Evolutionary conservation across 164 flowering plant genomes (phyloP), one percentile per base, ranked within the genome.

Genomic region (Sextonia rubra): DNA sequence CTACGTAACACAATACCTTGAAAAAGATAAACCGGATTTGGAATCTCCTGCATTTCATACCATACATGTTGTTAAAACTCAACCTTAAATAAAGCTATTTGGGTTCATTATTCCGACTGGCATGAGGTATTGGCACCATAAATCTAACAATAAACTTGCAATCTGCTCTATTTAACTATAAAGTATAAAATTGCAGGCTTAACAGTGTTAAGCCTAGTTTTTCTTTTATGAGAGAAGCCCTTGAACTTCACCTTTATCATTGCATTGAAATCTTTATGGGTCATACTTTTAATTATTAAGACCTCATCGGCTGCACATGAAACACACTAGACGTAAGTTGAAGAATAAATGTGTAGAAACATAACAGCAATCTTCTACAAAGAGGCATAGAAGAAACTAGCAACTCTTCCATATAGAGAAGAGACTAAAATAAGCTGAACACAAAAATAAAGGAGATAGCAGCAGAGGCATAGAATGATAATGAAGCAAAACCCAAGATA

Each of bases 21-120:
- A 82, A 96, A 93, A 65, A 96, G 97, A 81, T 96, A 96, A 69
- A 96, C 99, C 56, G 99, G 98, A 84, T 96, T 96, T 74, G 93
- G 88, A 76, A 96, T 86, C 52, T 72, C 79, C 99, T 96, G 97
- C 82, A 77, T 72, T 60, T 18, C 52, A 20, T 32, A 60, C 60
- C 4, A 60, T n/a, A 70, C 20, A 37, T 44, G 9, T 37, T 66
- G 52, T 37, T 22, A 66, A 32, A 20, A 12, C 3, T 64, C 27
- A 2, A 64, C 44, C 12, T 24, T 22, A 61, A 17, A 12, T 12
- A 61, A 61, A 61, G 22, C 64, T 24, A 27, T 22, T 52, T 52
- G 58, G n/a, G 17, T 52, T 20, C 14, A 52, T 20, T 20, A 20
- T 58, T 5, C 23, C 7, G 61, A 23, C 61, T 0, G 61, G 61